Evolutionary conservation across 371 early-diverging fungal species (phyloP), one percentile per base, ranked within the genome.

Genomic region (Lichtheimia hyalospora): DNA sequence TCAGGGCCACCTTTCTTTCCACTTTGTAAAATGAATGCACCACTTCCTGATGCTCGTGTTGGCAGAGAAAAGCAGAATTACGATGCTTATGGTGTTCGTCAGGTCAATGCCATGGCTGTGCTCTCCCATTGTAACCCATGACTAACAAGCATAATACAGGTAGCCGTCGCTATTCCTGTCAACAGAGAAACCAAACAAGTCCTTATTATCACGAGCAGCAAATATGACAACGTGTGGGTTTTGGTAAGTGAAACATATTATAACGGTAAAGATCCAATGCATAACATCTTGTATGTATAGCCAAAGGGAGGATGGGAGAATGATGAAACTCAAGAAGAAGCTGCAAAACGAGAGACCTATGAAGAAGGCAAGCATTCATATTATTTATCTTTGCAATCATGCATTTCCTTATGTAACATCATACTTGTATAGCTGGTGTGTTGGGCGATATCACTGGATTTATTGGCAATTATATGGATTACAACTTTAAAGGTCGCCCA

Each of bases 241-340:
- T 54, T 85, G 39, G 82, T 79, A 70, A 74, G 70, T 65, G 27
- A 18, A 42, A 41, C 14, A 42, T 14, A 46, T 20, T n/a, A 21
- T 49, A 1, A 20, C 10, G 2, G 51, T n/a, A n/a, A 21, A 42
- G 18, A 40, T 25, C 48, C 53, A 28, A 10, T 46, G 24, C 15
- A 16, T 28, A 27, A 42, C 46, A 51, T 27, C 1, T 28, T 10
- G 1, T n/a, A 14, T 20, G 0, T 34, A 40, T 60, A 81, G 70
- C 87, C 87, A 13, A 86, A 86, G 64, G 87, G 87, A 6, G 87
- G 87, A 25, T 86, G 87, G 87, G 87, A 86, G 55, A 84, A 74
- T 51, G 87, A 86, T 52, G 87, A 86, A 63, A 77, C 84, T 25
- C 68, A 73, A 50, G 79, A 80, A 60, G 73, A 84, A 60, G 81